phyloP scores from a whole-genome alignment of 176 grass and related monocot genomes.

The Thalia dealbata region DNA sequence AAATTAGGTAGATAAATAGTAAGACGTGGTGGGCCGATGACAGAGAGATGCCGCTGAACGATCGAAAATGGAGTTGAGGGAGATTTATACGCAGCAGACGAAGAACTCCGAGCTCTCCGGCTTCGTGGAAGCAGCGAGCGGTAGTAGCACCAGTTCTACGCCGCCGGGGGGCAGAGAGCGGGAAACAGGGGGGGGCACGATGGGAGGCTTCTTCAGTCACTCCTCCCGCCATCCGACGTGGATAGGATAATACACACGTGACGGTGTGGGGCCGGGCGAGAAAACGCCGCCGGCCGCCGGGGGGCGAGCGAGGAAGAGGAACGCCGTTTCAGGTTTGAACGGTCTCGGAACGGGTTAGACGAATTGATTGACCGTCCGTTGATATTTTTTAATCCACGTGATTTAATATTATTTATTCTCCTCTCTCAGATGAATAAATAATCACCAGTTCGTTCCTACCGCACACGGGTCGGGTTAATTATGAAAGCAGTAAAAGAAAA shows the following conservation, averaged over 20 bases:
- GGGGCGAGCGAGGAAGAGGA: no score
- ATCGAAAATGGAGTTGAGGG: not conserved
- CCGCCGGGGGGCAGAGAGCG: no score
- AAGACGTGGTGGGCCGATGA: not conserved
- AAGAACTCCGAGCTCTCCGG: not conserved
- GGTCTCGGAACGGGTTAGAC: not conserved
- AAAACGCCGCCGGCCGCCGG: not conserved
- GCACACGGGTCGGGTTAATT: no score
- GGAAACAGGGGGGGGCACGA: no score
- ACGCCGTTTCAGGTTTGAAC: not conserved
- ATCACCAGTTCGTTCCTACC: no score
- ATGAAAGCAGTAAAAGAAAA: no score
- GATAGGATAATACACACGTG: not conserved
- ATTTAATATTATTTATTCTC: no score
- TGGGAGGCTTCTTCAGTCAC: no score
- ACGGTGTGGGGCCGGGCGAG: not conserved
- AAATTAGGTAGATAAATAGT: not conserved
- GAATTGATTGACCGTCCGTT: not conserved
- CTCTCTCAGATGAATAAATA: no score
- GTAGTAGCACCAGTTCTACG: no score
- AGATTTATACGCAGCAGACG: no score
- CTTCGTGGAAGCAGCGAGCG: not conserved
- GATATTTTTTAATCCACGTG: not conserved
- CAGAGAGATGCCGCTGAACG: not conserved
- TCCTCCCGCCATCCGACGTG: not conserved